Conservation (phyloP, 192 early-diverging fungal genomes). For the Umbelopsis ramanniana region DNA sequence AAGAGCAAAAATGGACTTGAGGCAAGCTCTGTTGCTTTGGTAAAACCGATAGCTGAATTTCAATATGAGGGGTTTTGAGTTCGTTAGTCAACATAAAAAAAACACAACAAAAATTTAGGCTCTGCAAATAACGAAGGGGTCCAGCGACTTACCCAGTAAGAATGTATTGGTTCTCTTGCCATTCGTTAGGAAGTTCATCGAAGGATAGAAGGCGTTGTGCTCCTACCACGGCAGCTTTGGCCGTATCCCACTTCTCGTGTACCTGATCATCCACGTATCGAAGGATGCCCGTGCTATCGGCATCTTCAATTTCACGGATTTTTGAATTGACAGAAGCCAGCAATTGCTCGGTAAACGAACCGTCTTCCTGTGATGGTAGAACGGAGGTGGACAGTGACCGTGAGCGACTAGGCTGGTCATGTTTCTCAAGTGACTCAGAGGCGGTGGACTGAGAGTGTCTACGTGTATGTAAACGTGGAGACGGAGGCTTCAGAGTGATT, state of each 20-base stretch:
- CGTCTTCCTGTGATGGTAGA: slow-evolving; percentile 29
- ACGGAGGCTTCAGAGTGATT: slow-evolving; percentile 5
- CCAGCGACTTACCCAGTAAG: slow-evolving; percentile 46
- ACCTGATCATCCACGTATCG: slow-evolving; percentile 61
- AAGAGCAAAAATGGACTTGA: slow-evolving; percentile 63
- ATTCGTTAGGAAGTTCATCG: slow-evolving; percentile 62
- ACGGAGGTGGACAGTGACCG: slow-evolving; percentile 6
- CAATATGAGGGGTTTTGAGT: neutral
- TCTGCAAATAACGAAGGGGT: neutral
- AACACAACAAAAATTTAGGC: neutral
- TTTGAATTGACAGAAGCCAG: slow-evolving; percentile 38
- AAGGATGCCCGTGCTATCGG: slow-evolving; percentile 56
- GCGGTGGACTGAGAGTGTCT: slow-evolving; percentile 21
- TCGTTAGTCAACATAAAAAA: neutral
- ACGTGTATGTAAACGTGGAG: slow-evolving; percentile 10
- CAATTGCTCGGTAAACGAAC: slow-evolving; percentile 35
- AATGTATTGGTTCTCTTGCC: slow-evolving; percentile 68
- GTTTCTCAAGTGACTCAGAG: neutral
- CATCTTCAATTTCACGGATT: slow-evolving; percentile 50
- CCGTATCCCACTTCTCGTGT: slow-evolving; percentile 52
- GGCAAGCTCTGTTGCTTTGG: slow-evolving; percentile 52
- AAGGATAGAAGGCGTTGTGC: slow-evolving; percentile 59
- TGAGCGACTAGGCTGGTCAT: neutral
- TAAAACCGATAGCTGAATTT: slow-evolving; percentile 56
- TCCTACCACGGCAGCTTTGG: slow-evolving; percentile 55